Conservation (phyloP, 306 rosid genomes). For the Casuarina cunninghamiana region DNA sequence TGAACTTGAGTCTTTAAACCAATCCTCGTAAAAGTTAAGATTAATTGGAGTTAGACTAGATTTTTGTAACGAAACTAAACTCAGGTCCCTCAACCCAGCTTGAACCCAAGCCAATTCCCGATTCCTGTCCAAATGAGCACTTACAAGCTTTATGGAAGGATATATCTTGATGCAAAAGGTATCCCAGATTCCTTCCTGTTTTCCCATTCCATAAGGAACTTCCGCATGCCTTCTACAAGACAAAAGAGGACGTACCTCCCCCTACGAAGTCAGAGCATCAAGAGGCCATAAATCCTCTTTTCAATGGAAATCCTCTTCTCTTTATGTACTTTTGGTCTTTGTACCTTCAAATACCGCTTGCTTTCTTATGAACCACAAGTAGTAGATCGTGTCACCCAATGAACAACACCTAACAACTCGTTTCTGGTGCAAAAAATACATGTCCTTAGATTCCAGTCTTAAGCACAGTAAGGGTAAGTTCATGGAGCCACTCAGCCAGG, state of each 20-base stretch:
- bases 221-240: not conserved
- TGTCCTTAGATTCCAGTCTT: not conserved
- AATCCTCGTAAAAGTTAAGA: not conserved
- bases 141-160: not conserved
- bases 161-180: constrained; percentile 3
- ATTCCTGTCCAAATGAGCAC: constrained; percentile 4
- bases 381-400: not conserved
- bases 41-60: not conserved
- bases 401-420: not conserved
- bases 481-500: not conserved
- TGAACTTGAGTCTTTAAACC: not conserved
- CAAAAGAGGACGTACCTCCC: not conserved
- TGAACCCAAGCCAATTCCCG: not conserved
- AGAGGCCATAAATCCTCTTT: not conserved
- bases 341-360: not conserved
- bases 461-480: not conserved
- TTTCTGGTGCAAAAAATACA: not conserved
- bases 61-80: not conserved
- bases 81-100: not conserved
- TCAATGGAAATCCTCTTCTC: not conserved
- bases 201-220: not conserved
- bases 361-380: not conserved
- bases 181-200: not conserved
- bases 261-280: constrained; percentile 1
- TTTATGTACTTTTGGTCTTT: not conserved